Evolutionary conservation across 2,329 filamentous ascomycete genomes (phyloP), one percentile per base, ranked within the genome.

Genomic region (Nothophoma quercina): DNA sequence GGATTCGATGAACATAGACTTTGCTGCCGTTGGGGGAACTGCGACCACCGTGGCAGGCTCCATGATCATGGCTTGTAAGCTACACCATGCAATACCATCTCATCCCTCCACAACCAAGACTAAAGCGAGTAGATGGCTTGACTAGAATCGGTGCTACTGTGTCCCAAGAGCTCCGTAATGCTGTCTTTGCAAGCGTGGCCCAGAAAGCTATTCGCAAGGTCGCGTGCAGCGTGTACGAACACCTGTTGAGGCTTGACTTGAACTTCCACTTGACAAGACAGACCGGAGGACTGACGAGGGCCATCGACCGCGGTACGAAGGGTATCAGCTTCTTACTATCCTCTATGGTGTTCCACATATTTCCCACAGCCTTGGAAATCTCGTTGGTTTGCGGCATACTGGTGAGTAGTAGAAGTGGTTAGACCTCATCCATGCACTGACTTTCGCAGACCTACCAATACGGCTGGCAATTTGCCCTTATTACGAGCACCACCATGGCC

Each of bases 281-380:
- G 78, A 99, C 95, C 0, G 95, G 95, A 58, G 95, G 95, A 1
- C 77, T 99, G 59, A 98, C 93, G 1, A 83, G 95, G 60, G 95
- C 96, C 19, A 95, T 99, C 58, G 96, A 99, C 71, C 87, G 96
- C 58, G 95, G 95, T 69, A 99, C 95, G 16, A 99, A 99, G 77
- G 96, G 95, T 58, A 99, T 99, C 73, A 97, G 91, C 80, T 99
- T 98, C 74, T 75, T 99, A 62, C 81, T 99, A 59, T 96, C 92
- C 0, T 97, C 93, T 64, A 99, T 99, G 93, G 91, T 99, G 23
- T 98, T 99, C 67, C 95, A 99, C 73, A 88, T 99, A 51, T 84
- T 98, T 13, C 95, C 95, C 0, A 99, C 93, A 0, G 90, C 92
- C 0, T 78, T 99, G 25, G 95, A 99, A 72, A 99, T 99, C 57